These are phyloP conservation scores for Leccinum truebloodii DNA, from an alignment of 768 basidiomycete species.

Conservation along the genomic window DNA sequence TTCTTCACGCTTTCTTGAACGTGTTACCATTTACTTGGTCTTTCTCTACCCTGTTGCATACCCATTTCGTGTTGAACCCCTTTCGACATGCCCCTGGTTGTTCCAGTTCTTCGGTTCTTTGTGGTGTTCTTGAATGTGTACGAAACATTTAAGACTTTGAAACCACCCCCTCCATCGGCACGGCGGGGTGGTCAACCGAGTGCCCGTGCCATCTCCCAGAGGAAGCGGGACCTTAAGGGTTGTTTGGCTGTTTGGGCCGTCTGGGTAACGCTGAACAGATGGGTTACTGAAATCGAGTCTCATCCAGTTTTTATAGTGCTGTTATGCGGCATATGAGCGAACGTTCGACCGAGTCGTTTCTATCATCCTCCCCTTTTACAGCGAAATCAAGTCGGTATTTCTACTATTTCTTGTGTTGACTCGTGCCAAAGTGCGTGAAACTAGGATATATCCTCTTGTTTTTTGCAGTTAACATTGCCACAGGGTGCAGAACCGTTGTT, in stretches of 20 bases:
- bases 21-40: not conserved
- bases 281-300: constrained; percentile 10
- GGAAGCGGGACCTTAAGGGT: constrained; percentile 86
- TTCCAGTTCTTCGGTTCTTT: constrained; percentile 62
- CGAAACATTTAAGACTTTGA: constrained; percentile 83
- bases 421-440: constrained; percentile 62
- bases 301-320: constrained; percentile 48
- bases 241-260: constrained; percentile 83
- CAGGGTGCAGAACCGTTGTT: constrained; percentile 88
- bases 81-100: constrained; percentile 62
- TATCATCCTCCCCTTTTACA: constrained; percentile 81
- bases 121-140: constrained; percentile 81
- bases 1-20: constrained; percentile 4
- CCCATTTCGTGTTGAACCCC: constrained; percentile 7
- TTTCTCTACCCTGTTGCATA: constrained; percentile 9
- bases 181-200: constrained; percentile 59
- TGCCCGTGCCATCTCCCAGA: constrained; percentile 63
- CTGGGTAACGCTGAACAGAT: constrained; percentile 56
- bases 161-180: constrained; percentile 55
- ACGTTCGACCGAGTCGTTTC: constrained; percentile 62
- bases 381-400: constrained; percentile 73
- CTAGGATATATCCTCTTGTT: constrained; percentile 2
- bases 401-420: constrained; percentile 76
- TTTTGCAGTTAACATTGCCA: constrained; percentile 13
- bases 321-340: constrained; percentile 67